Evolutionary conservation across 768 basidiomycete genomes (phyloP).

Genomic region (Suillus clintonianus): DNA sequence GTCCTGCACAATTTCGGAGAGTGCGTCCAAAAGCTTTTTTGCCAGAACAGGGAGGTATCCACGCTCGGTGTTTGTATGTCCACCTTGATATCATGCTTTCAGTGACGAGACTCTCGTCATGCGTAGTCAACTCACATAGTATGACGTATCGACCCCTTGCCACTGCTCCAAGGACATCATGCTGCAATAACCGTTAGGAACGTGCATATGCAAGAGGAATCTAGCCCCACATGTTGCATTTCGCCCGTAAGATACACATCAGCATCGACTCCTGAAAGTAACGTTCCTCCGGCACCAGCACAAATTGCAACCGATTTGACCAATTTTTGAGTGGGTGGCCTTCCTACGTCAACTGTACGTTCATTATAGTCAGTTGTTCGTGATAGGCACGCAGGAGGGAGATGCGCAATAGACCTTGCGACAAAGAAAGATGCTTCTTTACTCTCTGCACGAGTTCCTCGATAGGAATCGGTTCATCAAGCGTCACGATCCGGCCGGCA

Average conservation of each 20-base stretch:
- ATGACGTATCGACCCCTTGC: conserved; percentile 79
- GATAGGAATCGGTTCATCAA: conserved; percentile 59
- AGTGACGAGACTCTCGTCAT: conserved; percentile 10
- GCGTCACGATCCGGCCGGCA: conserved; percentile 67
- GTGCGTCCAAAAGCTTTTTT: conserved; percentile 60
- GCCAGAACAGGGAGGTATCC: conserved; percentile 84
- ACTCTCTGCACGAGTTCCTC: conserved; percentile 64
- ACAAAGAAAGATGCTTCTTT: conserved; percentile 64
- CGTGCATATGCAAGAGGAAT: conserved; percentile 15
- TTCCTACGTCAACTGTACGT: conserved; percentile 66
- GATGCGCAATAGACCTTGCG: conserved; percentile 46
- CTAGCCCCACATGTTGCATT: conserved; percentile 74
- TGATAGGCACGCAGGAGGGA: conserved; percentile 4
- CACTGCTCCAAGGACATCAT: conserved; percentile 82
- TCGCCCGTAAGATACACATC: conserved; percentile 94
- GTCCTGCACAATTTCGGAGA: conserved; percentile 32
- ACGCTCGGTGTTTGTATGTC: conserved; percentile 94
- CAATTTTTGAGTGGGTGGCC: conserved; percentile 35
- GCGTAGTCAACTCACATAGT: conserved; percentile 59
- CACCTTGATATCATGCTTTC: conserved; percentile 49
- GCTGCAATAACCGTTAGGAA: conserved; percentile 46
- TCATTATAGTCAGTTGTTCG: not conserved
- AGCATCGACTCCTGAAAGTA: conserved; percentile 70
- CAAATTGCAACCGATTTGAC: conserved; percentile 80
- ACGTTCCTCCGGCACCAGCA: conserved; percentile 84